Percentiles rank a stretch among this genome's conserved stretches.
Conservation (phyloP, 257 asterid genomes). For the Parsonsia alboflavescens region DNA sequence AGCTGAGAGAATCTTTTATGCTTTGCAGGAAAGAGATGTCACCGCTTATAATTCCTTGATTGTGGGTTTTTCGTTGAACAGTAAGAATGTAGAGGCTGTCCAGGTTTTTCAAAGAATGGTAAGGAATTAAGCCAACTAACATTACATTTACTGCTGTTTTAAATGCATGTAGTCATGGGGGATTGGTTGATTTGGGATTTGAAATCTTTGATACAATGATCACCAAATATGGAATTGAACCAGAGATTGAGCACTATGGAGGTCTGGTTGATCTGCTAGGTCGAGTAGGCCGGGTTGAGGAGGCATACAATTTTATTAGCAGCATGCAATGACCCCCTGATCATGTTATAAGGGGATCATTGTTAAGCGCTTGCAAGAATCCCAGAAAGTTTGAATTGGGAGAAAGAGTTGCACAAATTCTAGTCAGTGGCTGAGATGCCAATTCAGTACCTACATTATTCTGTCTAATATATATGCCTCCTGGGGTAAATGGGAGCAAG, state of each 20-base stretch:
- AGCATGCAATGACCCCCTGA: conserved; percentile 34
- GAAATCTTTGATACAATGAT: conserved; percentile 38
- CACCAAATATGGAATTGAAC: conserved; percentile 26
- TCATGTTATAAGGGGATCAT: conserved; percentile 45
- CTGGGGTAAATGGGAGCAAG: conserved; percentile 39
- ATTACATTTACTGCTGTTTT: conserved; percentile 43
- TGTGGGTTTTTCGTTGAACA: conserved; percentile 42
- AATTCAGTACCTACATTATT: conserved; percentile 32
- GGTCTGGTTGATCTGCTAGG: conserved; percentile 60
- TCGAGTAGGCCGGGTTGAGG: conserved; percentile 47
- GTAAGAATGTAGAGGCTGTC: conserved; percentile 41
- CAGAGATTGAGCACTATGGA: conserved; percentile 48
- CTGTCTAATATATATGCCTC: conserved; percentile 43
- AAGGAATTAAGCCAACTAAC: conserved; percentile 37
- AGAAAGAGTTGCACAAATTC: conserved; percentile 27
- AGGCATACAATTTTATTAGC: conserved; percentile 37
- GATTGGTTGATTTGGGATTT: conserved; percentile 36
- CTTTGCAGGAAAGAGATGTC: conserved; percentile 34
- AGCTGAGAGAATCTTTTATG: conserved; percentile 34
- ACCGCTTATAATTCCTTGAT: conserved; percentile 49
- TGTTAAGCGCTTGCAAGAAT: conserved; percentile 45
- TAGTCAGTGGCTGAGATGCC: conserved; percentile 21
- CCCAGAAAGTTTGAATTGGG: conserved; percentile 40
- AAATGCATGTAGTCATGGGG: conserved; percentile 54
- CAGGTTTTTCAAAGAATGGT: conserved; percentile 35